phyloP scores from a whole-genome alignment of 2,329 filamentous ascomycete genomes.

The Didymella sp. region DNA sequence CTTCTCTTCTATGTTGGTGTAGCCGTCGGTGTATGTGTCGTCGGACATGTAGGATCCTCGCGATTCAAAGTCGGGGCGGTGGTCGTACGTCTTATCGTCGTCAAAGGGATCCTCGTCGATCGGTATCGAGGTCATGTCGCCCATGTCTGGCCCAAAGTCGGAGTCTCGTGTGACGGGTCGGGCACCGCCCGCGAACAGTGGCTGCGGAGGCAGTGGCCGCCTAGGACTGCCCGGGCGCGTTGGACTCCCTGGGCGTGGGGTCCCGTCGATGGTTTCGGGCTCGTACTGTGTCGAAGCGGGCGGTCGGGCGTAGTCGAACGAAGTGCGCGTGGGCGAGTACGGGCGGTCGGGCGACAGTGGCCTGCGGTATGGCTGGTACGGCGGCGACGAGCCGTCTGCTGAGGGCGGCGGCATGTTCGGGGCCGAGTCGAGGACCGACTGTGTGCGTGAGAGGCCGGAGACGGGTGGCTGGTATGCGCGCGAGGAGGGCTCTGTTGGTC shows the following conservation, averaged over 20 bases:
- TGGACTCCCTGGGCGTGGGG: slow-evolving; percentile 86
- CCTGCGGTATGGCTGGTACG: slow-evolving; percentile 66
- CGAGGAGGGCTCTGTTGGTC: slow-evolving; percentile 43
- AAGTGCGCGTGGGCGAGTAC: slow-evolving; percentile 61
- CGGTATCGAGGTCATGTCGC: slow-evolving; percentile 76
- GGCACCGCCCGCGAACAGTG: slow-evolving; percentile 71
- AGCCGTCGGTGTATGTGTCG: slow-evolving; percentile 64
- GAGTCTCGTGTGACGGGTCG: slow-evolving; percentile 55
- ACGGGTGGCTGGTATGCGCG: slow-evolving; percentile 58
- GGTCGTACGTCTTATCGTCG: slow-evolving; percentile 74
- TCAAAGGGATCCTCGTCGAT: slow-evolving; percentile 60
- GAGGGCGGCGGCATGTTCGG: slow-evolving; percentile 63
- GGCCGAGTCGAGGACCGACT: slow-evolving; percentile 59
- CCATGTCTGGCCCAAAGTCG: slow-evolving; percentile 63
- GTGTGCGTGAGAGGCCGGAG: slow-evolving; percentile 54
- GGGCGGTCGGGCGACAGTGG: slow-evolving; percentile 61
- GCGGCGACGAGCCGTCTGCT: slow-evolving; percentile 61
- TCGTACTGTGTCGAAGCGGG: slow-evolving; percentile 75
- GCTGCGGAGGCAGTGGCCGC: slow-evolving; percentile 83
- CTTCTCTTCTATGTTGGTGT: slow-evolving; percentile 60
- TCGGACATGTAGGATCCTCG: slow-evolving; percentile 69
- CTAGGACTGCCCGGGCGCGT: slow-evolving; percentile 77
- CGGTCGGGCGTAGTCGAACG: slow-evolving; percentile 72
- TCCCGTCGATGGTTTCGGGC: slow-evolving; percentile 86
- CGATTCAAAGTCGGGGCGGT: slow-evolving; percentile 65